Conservation (phyloP, 306 rosid genomes). For the Corylus americana region DNA sequence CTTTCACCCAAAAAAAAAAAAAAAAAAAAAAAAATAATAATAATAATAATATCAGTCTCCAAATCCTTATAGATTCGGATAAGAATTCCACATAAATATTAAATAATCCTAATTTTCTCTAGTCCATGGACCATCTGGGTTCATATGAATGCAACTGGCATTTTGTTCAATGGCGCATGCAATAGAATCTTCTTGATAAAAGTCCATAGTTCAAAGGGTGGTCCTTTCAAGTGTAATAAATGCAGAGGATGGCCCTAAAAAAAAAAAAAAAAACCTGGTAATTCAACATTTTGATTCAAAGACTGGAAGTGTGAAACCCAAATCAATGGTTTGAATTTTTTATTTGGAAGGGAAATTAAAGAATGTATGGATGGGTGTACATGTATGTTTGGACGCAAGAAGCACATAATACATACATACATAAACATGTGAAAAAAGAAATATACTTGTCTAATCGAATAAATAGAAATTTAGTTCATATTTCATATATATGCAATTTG, state of each 20-base stretch:
- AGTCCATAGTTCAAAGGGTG: neutral
- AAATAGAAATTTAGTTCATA: no score
- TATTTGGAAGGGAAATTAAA: neutral
- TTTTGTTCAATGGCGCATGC: neutral
- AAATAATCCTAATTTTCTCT: no score
- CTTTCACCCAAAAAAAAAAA: no score
- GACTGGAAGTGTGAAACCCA: neutral
- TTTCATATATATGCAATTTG: no score
- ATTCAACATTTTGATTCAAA: conserved; percentile 1
- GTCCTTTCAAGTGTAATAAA: neutral
- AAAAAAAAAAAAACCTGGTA: neutral
- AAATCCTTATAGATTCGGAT: neutral
- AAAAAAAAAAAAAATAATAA: no score
- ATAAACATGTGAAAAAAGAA: no score
- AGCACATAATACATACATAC: no score
- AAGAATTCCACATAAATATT: no score
- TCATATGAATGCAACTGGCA: neutral
- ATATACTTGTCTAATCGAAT: no score
- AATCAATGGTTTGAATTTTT: neutral
- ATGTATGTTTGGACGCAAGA: no score
- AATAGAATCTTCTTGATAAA: neutral
- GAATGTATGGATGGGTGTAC: neutral
- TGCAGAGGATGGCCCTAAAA: neutral
- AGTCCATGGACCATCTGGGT: no score
- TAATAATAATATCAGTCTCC: no score